phyloP scores from a whole-genome alignment of 495 filamentous ascomycete species.

The Venustampulla echinocandica region DNA sequence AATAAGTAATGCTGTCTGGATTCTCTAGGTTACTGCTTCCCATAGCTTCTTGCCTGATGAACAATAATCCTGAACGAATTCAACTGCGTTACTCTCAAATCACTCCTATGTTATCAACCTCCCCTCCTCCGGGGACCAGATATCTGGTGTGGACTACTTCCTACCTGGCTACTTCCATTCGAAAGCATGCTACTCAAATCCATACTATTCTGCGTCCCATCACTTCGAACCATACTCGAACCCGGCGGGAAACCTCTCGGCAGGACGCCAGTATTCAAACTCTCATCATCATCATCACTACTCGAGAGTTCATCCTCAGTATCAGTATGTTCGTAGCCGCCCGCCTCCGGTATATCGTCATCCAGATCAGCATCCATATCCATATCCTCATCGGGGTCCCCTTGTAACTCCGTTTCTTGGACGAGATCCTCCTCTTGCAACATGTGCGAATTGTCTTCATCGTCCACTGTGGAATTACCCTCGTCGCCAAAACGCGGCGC shows the following conservation, averaged over 20 bases:
- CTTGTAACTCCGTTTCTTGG: conserved; percentile 12
- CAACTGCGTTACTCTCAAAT: too few relatives aligned
- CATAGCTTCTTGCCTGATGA: too few relatives aligned
- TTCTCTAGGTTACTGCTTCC: too few relatives aligned
- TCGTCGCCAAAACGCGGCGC: conserved; percentile 31
- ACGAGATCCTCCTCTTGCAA: conserved; percentile 46
- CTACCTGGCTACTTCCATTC: conserved; percentile 36
- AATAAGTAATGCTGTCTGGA: too few relatives aligned
- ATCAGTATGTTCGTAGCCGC: conserved; percentile 74
- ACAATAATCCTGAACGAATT: too few relatives aligned
- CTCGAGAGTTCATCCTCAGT: conserved; percentile 59
- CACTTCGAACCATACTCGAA: conserved; percentile 29
- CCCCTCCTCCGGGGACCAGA: too few relatives aligned
- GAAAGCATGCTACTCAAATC: conserved; percentile 43
- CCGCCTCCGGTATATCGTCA: conserved; percentile 59
- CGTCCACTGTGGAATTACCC: conserved; percentile 14
- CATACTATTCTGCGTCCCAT: conserved; percentile 38
- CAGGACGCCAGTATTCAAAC: conserved; percentile 13
- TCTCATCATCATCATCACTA: conserved; percentile 31
- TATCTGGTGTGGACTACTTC: conserved; percentile 31
- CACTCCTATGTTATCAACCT: too few relatives aligned
- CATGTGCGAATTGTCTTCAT: conserved; percentile 37
- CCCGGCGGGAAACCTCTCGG: not conserved
- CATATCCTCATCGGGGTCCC: conserved; percentile 31
- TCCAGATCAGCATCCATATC: conserved; percentile 54